Evolutionary conservation across 257 asterid genomes (phyloP), one percentile per base, ranked within the genome.

Genomic region (Pogostemon cablin): DNA sequence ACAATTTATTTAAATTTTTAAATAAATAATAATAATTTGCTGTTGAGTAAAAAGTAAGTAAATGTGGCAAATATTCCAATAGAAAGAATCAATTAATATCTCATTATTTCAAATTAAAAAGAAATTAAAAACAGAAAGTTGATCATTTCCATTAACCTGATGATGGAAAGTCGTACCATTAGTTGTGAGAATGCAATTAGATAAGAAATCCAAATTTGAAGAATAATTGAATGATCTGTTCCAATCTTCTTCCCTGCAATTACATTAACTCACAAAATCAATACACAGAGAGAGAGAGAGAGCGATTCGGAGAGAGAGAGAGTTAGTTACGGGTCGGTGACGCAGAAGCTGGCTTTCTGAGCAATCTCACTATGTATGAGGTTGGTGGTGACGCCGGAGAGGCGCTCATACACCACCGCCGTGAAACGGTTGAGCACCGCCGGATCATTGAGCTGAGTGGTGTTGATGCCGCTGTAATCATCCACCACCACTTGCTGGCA

Each of bases 171-270:
- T 8, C 53, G 2, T 40, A 90, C 97, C 97, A 85, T 60, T 63
- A 55, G 87, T 82, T 59, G 69, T 72, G 77, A 65, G 69, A 67
- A 88, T 78, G 82, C 97, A 90, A 35, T 75, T 69, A 8, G 88
- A 70, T 69, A 90, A 81, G 77, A 90, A 90, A 66, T 76, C 82
- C 90, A 88, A 78, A 69, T 90, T 78, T 15, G 61, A 9, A 6
- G 90, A 79, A 74, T 76, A 90, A 56, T 90, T 85, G 62, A 90
- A 90, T 4, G 97, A 86, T 56, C 78, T 80, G 69, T 90, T 83
- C 97, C 97, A 90, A 75, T 90, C 97, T 53, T 67, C 80, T 53
- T 90, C 73, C 89, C 96, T 90, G 82, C 32, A 9, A n/a, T 54
- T 17, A 3, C 1, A 73, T 3, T 44, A 15, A 9, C 37, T 41